Base-by-base conservation (phyloP, 371 early-diverging fungal species). In the Dichotomocladium elegans region DNA sequence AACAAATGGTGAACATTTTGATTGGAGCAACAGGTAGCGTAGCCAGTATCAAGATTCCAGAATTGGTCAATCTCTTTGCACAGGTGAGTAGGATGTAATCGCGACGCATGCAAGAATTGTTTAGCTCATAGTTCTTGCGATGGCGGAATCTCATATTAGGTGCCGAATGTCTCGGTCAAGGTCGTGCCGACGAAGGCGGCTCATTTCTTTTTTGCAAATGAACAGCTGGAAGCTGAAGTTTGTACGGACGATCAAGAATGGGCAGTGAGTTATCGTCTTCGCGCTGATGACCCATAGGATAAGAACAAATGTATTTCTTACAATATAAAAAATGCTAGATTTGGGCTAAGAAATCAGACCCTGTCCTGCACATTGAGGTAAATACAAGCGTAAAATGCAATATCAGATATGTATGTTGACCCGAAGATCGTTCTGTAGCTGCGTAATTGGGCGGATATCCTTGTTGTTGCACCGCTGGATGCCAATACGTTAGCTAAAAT, bases 401-500 rank as follows among this genome's bases (percentile, higher is more conserved):
- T 25, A 29, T 21, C 19, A 24, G 29, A 55, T 19, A n/a, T 28
- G 29, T 12, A 47, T n/a, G 15, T 11, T 25, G 17, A 31, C 17
- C 51, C n/a, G 12, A 35, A 22, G 26, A 11, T 7, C 14, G 51
- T 25, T 19, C 41, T 25, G 24, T 58, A 92, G 87, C 79, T 97
- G 25, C 86, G 97, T 6, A 91, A 93, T 53, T 98, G 99, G 99
- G 95, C 97, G 19, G 95, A 96, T 54, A 64, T 90, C 19, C 71
- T 93, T 34, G 70, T 97, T 3, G 76, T 98, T 37, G 92, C 94
- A 0, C 99, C 99, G 4, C 60, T 96, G 28, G 93, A 92, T 60
- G 99, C 99, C 34, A 96, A 98, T 63, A 94, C 96, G 0, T 62
- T 98, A 45, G 96, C 89, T 30, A 98, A 98, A 54, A 61, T 92